Base-by-base conservation (phyloP, 2,329 filamentous ascomycete genomes). In the Pleomassaria siparia region DNA sequence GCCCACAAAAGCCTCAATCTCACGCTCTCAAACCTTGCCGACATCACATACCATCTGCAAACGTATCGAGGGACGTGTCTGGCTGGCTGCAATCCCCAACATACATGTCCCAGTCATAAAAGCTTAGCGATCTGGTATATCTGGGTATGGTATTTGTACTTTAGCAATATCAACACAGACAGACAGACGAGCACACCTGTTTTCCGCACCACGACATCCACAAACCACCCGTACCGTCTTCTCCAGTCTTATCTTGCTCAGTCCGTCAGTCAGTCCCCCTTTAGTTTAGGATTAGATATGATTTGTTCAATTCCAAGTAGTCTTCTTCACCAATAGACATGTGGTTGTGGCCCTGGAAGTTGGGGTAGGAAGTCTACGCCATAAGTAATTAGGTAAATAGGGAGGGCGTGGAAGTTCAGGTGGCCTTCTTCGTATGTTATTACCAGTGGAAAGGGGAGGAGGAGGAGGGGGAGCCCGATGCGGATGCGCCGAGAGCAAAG, bases 91-190 rank as follows among this genome's bases (percentile, higher is more conserved):
- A 24, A 55, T 46, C 12, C 52, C 52, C 29, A 55, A 35, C 13
- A 49, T 49, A 46, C 52, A 55, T 6, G 46, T 55, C 3, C 49
- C 52, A 29, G 52, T 53, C 32, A 55, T n/a, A n/a, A n/a, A n/a
- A n/a, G n/a, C n/a, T n/a, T n/a, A n/a, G n/a, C n/a, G n/a, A n/a
- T n/a, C n/a, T n/a, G n/a, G n/a, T n/a, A n/a, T n/a, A n/a, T n/a
- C n/a, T n/a, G n/a, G n/a, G n/a, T n/a, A n/a, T n/a, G n/a, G 36
- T 3, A 55, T 47, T 11, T 46, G 52, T 9, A 40, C 52, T 22
- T 46, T 44, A 5, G 25, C 13, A 13, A 52, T 52, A 9, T 49
- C 52, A 13, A 54, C 49, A n/a, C 37, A 42, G 15, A 54, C 42
- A 54, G 46, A n/a, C 37, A 42, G 15, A 54, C 42, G 16, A 51